Base-by-base conservation (phyloP, 495 filamentous ascomycete genomes). In the Hypoxylon trugodes region DNA sequence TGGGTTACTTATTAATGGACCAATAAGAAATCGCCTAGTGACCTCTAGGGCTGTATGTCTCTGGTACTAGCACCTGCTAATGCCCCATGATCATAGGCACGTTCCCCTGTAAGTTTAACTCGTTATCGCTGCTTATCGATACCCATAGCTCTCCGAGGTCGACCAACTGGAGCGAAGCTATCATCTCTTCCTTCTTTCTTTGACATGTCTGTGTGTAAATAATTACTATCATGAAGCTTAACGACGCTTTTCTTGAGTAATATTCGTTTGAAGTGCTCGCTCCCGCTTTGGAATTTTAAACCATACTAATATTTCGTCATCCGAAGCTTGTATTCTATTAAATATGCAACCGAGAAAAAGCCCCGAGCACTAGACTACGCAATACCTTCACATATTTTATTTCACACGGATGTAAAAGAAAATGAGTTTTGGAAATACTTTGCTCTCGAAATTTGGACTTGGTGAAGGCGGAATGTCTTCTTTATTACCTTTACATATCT, bases 341-440 rank as follows among this genome's bases (percentile, higher is more conserved):
- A 56, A 62, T 26, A 65, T 54, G 53, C 52, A 33, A 46, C 9
- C 24, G 48, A 53, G 41, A 52, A 42, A 35, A 9, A 38, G 8
- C 10, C 32, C 24, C 5, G 9, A 38, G 13, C 40, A 38, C 10
- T 46, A 45, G 43, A 43, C 22, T 18, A 5, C 12, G 26, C 4
- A 15, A 36, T 18, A 25, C 7, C 15, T 16, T 1, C 9, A 30
- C 22, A 2, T n/a, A 43, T 18, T 6, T 4, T 24, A 47, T 30
- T 38, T 22, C 24, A 6, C 33, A 36, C 22, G 12, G 9, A 46
- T 12, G 16, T n/a, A n/a, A 25, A 30, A 57, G 32, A 55, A 22
- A 21, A 73, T 73, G 70, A 73, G 61, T 41, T 66, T 72, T 54
- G 53, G 67, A 15, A 52, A 30, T 46, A 58, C 65, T 51, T 37